Evolutionary conservation across 1,139 yeast species (phyloP), one percentile per base, ranked within the genome.

Genomic region (Saccharomycopsis crataegensis): DNA sequence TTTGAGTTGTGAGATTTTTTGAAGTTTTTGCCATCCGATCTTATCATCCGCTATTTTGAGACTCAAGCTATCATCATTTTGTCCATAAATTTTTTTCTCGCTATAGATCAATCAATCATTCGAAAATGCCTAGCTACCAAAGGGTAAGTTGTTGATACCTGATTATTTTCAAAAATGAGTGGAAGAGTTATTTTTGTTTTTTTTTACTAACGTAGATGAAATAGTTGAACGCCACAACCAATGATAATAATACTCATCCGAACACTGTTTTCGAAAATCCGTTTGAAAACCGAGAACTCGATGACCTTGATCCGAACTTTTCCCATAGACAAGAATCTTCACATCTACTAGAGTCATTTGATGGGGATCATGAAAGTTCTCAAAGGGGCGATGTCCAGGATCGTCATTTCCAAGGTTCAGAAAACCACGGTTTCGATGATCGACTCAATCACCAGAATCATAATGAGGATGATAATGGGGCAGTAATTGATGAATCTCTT

Each of bases 281-380:
- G 12, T 53, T 44, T 42, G 42, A 49, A 32, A 52, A 45, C 38
- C 11, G 12, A 8, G 52, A 50, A 22, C 16, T 46, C 11, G 50
- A 38, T 17, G 49, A 45, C 22, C 34, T 46, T 16, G 37, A 41
- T 36, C 22, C 11, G 4, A 11, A n/a, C 16, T 12, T 14, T 2
- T 9, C 33, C 8, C 28, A 32, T 12, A 32, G 17, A 9, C 33
- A 40, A 11, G 54, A 47, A 41, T 46, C 42, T 14, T 28, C 43
- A 14, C 32, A 46, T 42, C 56, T 62, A 5, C 49, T 61, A 9
- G 54, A 63, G 4, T 64, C 67, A 6, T 64, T 63, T 43, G 50
- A 52, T n/a, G 57, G 55, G 22, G 57, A 40, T 22, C 11, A 9
- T 6, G 43, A 9, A 40, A 22, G 16, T 40, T 8, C 16, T 12